Base-by-base conservation (phyloP, 768 basidiomycete species). In the Hemileccinum rubropunctum region DNA sequence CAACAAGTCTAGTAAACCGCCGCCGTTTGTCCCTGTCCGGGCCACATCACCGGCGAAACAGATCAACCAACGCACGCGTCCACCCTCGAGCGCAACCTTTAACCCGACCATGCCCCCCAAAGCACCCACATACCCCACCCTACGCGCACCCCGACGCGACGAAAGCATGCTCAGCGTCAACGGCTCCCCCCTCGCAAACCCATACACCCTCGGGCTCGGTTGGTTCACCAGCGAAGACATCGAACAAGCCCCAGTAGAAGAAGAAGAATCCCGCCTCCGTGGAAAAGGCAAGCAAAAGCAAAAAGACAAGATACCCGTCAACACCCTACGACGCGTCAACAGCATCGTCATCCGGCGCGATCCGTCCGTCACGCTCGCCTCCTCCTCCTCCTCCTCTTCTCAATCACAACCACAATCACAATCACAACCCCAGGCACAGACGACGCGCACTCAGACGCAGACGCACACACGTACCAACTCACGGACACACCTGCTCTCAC, bases 91-190 rank as follows among this genome's bases (percentile, higher is more conserved):
- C 20, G 74, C 82, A 20, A 81, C 75, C 9, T 94, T 95, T 70
- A 88, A 89, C 45, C 91, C 89, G 0, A 66, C 75, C 6, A 72
- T 93, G 33, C 71, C 70, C 18, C 65, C 69, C 37, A 67, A 72
- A 47, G 70, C 67, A 8, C 72, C 71, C 53, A 68, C 56, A 48
- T 79, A 61, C 54, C 70, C 76, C 15, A 63, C 76, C 4, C 72
- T 84, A 41, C 82, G 89, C 21, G 73, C 84, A 62, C 85, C 88
- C 11, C 79, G 86, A 36, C 80, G 76, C 55, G 81, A 89, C 59
- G 91, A 93, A 66, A 82, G 75, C 59, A 81, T 91, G 80, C 74
- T 91, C 43, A 88, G 88, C 59, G 67, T 86, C 17, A 92, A 93
- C 52, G 91, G 91, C 4, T 90, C 88, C 0, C 91, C 91, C 0